Evolutionary conservation across 2,329 filamentous ascomycete species (phyloP).

Genomic region (Nectriaceae sp.): DNA sequence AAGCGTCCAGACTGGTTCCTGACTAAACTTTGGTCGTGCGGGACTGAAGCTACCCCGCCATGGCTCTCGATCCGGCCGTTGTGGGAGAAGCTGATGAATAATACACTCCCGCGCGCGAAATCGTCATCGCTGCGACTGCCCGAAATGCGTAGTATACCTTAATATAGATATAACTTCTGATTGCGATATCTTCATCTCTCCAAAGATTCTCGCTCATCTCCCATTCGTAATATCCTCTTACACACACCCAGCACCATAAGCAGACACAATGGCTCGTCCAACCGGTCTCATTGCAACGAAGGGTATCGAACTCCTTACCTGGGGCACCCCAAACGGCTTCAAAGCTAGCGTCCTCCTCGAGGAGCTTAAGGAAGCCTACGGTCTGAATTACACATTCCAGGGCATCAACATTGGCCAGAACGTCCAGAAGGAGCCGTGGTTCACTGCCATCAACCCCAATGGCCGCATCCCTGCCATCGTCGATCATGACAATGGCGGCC

Average conservation of each 20-base stretch:
- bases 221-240: too few species aligned
- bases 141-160: too few species aligned
- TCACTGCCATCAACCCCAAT: constrained; percentile 62
- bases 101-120: too few species aligned
- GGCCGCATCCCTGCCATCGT: constrained; percentile 67
- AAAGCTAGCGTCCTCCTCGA: constrained; percentile 65
- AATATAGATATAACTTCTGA: too few species aligned
- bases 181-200: too few species aligned
- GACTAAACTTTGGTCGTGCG: too few species aligned
- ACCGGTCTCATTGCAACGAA: constrained; percentile 62
- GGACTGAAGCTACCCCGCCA: too few species aligned
- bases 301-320: constrained; percentile 66
- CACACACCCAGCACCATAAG: not conserved
- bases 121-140: too few species aligned
- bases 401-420: constrained; percentile 61
- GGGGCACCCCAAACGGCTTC: constrained; percentile 54
- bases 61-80: too few species aligned
- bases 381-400: constrained; percentile 60
- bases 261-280: constrained; percentile 30
- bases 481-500: constrained; percentile 62
- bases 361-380: constrained; percentile 67
- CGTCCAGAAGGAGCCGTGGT: constrained; percentile 69
- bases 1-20: too few species aligned
- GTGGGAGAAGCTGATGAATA: too few species aligned
- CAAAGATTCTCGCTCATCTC: too few species aligned